Conservation (phyloP, 2,329 filamentous ascomycete species). For the Penicillium hordei region DNA sequence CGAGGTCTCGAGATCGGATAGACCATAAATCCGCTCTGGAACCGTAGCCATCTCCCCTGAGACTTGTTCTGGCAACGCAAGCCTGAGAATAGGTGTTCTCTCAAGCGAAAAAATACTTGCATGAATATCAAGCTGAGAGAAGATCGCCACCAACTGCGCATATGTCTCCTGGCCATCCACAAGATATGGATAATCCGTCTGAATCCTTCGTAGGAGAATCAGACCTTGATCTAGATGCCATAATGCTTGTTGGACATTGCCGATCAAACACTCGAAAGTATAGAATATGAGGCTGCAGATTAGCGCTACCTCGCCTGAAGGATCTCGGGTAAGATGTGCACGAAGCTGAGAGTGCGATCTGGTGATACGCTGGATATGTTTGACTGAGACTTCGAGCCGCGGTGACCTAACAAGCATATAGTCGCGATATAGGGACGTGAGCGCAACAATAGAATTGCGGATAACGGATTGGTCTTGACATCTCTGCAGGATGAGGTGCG, state of each 20-base stretch:
- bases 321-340: not conserved
- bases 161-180: not conserved
- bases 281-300: not conserved
- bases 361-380: not conserved
- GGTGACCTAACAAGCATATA: too few species aligned
- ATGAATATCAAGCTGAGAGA: not conserved
- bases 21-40: too few species aligned
- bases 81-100: too few species aligned
- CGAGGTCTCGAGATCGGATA: too few species aligned
- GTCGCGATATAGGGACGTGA: not conserved
- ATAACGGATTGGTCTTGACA: not conserved
- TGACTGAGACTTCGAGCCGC: not conserved
- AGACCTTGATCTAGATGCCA: not conserved
- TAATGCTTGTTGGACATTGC: not conserved
- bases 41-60: too few species aligned
- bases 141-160: not conserved
- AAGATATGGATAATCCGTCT: not conserved
- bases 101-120: too few species aligned
- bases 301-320: not conserved
- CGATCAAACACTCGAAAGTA: not conserved
- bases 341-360: not conserved
- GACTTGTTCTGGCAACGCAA: too few species aligned
- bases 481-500: not conserved
- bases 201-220: not conserved
- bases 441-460: not conserved